Percentiles rank a stretch among this genome's conserved stretches.
phyloP scores from a whole-genome alignment of 345 rosid genomes.

The Carallia brachiata region DNA sequence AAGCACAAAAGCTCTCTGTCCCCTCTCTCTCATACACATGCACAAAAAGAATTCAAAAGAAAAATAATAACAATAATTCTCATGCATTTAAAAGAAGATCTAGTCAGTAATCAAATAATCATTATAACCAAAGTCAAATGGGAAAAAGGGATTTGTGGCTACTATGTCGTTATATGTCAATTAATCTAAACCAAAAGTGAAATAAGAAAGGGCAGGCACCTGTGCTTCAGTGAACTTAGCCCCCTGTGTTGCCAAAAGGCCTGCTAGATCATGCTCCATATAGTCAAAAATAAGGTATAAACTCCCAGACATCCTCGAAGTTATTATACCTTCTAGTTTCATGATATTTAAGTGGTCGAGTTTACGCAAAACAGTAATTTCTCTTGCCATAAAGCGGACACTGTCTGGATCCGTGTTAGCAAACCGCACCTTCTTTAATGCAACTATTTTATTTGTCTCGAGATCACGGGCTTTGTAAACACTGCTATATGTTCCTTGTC shows the following conservation, averaged over 20 bases:
- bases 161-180: neutral
- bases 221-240: constrained; percentile 58
- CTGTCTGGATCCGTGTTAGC: constrained; percentile 73
- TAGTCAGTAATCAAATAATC: neutral
- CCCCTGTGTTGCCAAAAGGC: constrained; percentile 53
- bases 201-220: constrained; percentile 31
- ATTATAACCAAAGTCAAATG: neutral
- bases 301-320: constrained; percentile 61
- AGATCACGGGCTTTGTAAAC: constrained; percentile 69
- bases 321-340: constrained; percentile 74
- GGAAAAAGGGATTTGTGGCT: neutral
- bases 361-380: constrained; percentile 55
- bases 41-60: too few relatives aligned
- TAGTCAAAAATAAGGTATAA: constrained; percentile 65
- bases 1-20: too few relatives aligned
- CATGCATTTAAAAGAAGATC: too few relatives aligned
- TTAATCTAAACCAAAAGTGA: constrained; percentile 1
- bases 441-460: constrained; percentile 60
- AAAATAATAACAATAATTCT: too few relatives aligned
- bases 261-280: constrained; percentile 74
- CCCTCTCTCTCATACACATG: too few relatives aligned
- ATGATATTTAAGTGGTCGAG: constrained; percentile 73
- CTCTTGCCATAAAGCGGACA: constrained; percentile 76
- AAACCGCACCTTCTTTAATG: constrained; percentile 73
- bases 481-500: constrained; percentile 79